Evolutionary conservation across 2,329 filamentous ascomycete genomes (phyloP).

Genomic region (Blastomyces emzantsi): DNA sequence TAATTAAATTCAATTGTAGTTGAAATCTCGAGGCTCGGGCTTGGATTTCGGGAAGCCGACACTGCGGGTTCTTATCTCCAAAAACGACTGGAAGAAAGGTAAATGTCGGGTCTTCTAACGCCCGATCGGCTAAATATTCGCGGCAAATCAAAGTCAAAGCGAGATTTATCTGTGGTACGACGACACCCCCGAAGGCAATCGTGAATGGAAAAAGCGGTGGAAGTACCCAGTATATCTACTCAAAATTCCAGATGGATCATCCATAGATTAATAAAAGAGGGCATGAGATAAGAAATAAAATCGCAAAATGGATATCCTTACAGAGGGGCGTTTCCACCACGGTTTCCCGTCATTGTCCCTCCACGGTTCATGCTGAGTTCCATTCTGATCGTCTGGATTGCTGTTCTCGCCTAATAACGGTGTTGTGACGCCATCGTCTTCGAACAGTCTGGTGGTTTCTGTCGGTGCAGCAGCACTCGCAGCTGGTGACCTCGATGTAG

Average conservation of each 20-base stretch:
- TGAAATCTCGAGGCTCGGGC: conserved; percentile 67
- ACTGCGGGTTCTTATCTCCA: conserved; percentile 66
- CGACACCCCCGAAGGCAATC: conserved; percentile 72
- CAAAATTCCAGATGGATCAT: conserved; percentile 8
- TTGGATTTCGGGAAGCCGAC: conserved; percentile 69
- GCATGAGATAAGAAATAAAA: conserved; percentile 10
- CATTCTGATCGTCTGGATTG: neutral
- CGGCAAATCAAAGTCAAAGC: conserved; percentile 77
- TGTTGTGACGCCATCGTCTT: neutral
- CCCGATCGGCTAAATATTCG: conserved; percentile 65
- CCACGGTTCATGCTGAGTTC: neutral
- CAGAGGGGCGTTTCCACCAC: conserved; percentile 45
- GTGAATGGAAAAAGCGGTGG: conserved; percentile 73
- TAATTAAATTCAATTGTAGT: conserved; percentile 63
- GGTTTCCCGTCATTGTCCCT: conserved; percentile 31
- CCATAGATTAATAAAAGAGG: neutral
- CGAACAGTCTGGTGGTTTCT: conserved; percentile 2
- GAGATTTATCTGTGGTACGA: conserved; percentile 81
- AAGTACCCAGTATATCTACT: conserved; percentile 71
- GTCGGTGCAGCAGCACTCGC: neutral
- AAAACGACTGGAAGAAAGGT: conserved; percentile 56
- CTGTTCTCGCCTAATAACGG: neutral
- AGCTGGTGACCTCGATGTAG: neutral
- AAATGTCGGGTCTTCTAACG: conserved; percentile 49
- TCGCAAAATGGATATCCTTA: conserved; percentile 24